phyloP scores from a whole-genome alignment of 805 yeast genomes.

The Metschnikowia arizonensis region DNA sequence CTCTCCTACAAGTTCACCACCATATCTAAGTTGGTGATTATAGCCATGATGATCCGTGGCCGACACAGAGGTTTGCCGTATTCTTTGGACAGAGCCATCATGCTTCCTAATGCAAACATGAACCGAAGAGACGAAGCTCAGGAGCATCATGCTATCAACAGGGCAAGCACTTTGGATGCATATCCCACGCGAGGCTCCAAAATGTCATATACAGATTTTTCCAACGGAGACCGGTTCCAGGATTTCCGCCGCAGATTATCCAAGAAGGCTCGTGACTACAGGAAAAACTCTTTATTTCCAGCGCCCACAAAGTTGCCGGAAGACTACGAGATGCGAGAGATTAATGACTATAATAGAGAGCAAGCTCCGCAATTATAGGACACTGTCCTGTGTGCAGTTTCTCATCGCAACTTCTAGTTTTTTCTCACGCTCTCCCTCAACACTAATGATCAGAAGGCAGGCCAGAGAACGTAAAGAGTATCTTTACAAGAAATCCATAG shows the following conservation, averaged over 20 bases:
- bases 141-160: conserved; percentile 44
- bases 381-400: not conserved
- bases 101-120: conserved; percentile 70
- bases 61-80: conserved; percentile 96
- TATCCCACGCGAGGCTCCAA: conserved; percentile 11
- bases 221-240: conserved; percentile 11
- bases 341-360: not conserved
- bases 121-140: conserved; percentile 57
- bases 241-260: conserved; percentile 11
- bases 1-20: conserved; percentile 67
- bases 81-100: conserved; percentile 87
- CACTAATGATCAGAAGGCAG: conserved; percentile 70
- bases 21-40: conserved; percentile 76
- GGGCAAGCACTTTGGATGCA: conserved; percentile 18
- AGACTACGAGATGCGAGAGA: conserved; percentile 10
- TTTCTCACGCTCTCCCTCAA: conserved; percentile 2
- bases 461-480: conserved; percentile 97
- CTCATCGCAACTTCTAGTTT: conserved; percentile 3
- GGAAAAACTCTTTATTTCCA: conserved; percentile 17
- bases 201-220: conserved; percentile 9
- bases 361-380: not conserved
- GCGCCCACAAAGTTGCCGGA: conserved; percentile 18
- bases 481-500: conserved; percentile 81
- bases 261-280: conserved; percentile 14
- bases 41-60: conserved; percentile 90